Percentiles rank a stretch among this genome's conserved stretches.
phyloP scores from a whole-genome alignment of 371 early-diverging fungal species.

The Apophysomyces elegans region DNA sequence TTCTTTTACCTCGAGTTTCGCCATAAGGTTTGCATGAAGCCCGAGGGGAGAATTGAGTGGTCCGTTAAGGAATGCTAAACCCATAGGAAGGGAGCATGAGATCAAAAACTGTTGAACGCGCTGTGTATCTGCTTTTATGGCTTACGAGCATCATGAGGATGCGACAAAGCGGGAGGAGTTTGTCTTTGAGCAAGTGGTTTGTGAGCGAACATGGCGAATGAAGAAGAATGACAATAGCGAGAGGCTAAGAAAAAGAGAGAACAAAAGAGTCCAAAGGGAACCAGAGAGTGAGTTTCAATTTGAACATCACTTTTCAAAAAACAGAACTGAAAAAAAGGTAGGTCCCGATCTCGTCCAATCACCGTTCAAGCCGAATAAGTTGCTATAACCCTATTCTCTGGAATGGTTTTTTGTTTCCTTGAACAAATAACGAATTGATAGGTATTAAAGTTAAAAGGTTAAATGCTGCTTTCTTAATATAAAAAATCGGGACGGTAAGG shows the following conservation, averaged over 20 bases:
- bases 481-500: too few species aligned
- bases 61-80: conserved; percentile 9
- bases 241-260: not conserved
- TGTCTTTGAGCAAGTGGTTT: conserved; percentile 10
- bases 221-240: not conserved
- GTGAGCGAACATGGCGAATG: conserved; percentile 7
- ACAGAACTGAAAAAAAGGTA: too few species aligned
- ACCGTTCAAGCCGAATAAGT: too few species aligned
- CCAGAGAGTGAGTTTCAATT: too few species aligned
- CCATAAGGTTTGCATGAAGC: conserved; percentile 3
- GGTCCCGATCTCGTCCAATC: too few species aligned
- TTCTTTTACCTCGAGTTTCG: conserved; percentile 2
- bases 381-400: too few species aligned
- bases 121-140: not conserved
- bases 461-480: too few species aligned
- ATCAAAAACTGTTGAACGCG: not conserved
- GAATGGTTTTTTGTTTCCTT: too few species aligned
- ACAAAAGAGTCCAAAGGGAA: not conserved
- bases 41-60: not conserved
- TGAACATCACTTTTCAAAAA: too few species aligned
- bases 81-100: not conserved
- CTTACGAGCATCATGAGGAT: conserved; percentile 7
- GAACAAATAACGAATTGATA: too few species aligned
- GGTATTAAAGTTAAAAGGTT: too few species aligned
- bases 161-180: not conserved